A percentile compares a stretch with the other conserved stretches of the same genome.
Evolutionary conservation across 1,284 basidiomycete genomes (phyloP).

Genomic region (Cryptococcus sp.): DNA sequence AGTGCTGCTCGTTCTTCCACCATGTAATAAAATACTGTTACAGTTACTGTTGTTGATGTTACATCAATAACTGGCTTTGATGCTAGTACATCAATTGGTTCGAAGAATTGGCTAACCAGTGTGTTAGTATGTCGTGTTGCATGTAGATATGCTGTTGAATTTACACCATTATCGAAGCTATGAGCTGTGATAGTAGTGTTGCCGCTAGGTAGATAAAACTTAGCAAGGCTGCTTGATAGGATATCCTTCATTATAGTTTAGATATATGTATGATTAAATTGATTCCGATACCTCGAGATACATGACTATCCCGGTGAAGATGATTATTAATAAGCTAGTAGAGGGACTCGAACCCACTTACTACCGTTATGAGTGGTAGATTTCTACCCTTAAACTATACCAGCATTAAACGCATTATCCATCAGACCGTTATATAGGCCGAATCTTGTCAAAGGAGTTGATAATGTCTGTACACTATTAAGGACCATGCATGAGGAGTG

Average conservation of each 20-base stretch:
- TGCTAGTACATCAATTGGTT: slow-evolving; percentile 13
- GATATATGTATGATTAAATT: slow-evolving; percentile 5
- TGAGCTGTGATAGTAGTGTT: background rate
- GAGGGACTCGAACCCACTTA: slow-evolving; percentile 11
- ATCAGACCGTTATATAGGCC: slow-evolving; percentile 6
- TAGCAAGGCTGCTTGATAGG: slow-evolving; percentile 8
- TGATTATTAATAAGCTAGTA: slow-evolving; percentile 1
- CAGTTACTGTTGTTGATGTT: slow-evolving; percentile 19
- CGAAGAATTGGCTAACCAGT: slow-evolving; percentile 9
- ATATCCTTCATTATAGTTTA: slow-evolving; percentile 6
- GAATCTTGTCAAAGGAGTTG: slow-evolving; percentile 4
- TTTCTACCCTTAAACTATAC: slow-evolving; percentile 14
- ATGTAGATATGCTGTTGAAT: slow-evolving; percentile 1
- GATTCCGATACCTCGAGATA: slow-evolving; percentile 3
- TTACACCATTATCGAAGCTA: slow-evolving; percentile 4
- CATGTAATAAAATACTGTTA: slow-evolving; percentile 22
- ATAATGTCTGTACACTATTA: slow-evolving; percentile 2
- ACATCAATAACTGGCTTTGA: slow-evolving; percentile 25
- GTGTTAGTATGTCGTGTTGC: slow-evolving; percentile 4
- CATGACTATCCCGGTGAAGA: background rate
- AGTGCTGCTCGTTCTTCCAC: slow-evolving; percentile 4
- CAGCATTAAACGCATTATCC: slow-evolving; percentile 1
- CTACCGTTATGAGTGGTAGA: slow-evolving; percentile 15
- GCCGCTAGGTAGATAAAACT: slow-evolving; percentile 6
- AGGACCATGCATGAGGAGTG: slow-evolving; percentile 4